A percentile compares a stretch with the other conserved stretches of the same genome.
phyloP scores from a whole-genome alignment of 305 asterid species.

The Fraxinus ornus region DNA sequence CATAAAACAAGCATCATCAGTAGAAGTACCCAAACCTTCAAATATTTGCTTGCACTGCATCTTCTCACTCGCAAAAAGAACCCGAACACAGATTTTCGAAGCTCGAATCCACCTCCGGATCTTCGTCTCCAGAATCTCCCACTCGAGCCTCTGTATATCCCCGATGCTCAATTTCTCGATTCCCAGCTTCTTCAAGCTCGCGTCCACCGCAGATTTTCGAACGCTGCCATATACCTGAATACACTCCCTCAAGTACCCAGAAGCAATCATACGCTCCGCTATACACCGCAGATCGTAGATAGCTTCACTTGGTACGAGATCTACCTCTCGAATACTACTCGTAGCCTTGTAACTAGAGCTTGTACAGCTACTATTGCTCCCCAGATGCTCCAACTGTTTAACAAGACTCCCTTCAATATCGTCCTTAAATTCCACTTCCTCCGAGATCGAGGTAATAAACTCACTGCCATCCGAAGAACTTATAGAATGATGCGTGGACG shows the following conservation, averaged over 20 bases:
- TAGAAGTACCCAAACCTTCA: slow-evolving; percentile 46
- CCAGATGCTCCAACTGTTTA: slow-evolving; percentile 57
- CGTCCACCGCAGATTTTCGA: slow-evolving; percentile 59
- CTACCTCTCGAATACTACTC: slow-evolving; percentile 61
- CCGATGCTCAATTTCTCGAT: slow-evolving; percentile 65
- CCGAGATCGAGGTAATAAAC: slow-evolving; percentile 13
- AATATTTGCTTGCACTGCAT: slow-evolving; percentile 63
- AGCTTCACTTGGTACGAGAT: slow-evolving; percentile 61
- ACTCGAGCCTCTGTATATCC: slow-evolving; percentile 66
- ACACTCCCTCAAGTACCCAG: slow-evolving; percentile 60
- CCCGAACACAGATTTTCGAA: slow-evolving; percentile 49
- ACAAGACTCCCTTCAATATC: slow-evolving; percentile 35
- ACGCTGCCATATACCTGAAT: slow-evolving; percentile 70
- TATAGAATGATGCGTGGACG: slow-evolving; percentile 17
- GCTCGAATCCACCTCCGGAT: slow-evolving; percentile 69
- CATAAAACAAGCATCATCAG: slow-evolving; percentile 56
- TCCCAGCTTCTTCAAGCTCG: slow-evolving; percentile 43
- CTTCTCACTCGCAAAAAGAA: slow-evolving; percentile 64
- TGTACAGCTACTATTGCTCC: slow-evolving; percentile 44
- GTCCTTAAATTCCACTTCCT: slow-evolving; percentile 37
- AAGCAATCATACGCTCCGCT: slow-evolving; percentile 63
- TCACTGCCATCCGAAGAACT: background rate
- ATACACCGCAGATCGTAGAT: slow-evolving; percentile 60
- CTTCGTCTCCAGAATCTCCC: slow-evolving; percentile 63
- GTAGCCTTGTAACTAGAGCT: slow-evolving; percentile 53